phyloP scores from a whole-genome alignment of 2,329 filamentous ascomycete genomes.

The Alternaria sp. region DNA sequence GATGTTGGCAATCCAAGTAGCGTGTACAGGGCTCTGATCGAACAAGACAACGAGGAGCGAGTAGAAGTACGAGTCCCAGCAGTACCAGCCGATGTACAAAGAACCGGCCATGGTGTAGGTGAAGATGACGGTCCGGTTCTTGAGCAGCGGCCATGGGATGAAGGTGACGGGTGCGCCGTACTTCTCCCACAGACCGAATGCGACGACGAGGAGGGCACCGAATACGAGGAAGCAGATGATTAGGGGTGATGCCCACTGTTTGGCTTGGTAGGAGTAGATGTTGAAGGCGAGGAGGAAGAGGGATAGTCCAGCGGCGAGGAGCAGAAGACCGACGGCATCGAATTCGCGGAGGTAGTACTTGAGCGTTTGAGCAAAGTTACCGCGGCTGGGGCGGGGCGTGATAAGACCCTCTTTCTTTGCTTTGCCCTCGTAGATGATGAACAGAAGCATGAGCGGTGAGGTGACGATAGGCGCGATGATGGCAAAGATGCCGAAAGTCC shows the following conservation, averaged over 20 bases:
- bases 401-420: constrained; percentile 64
- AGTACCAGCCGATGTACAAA: constrained; percentile 42
- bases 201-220: constrained; percentile 44
- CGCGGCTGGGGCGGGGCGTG: constrained; percentile 52
- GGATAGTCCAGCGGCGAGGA: constrained; percentile 66
- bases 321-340: constrained; percentile 66
- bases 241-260: constrained; percentile 44
- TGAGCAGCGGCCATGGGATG: constrained; percentile 56
- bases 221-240: constrained; percentile 54
- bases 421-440: constrained; percentile 65
- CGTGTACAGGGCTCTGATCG: constrained; percentile 39
- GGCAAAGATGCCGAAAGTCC: constrained; percentile 71
- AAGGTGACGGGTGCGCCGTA: constrained; percentile 51
- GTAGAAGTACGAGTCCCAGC: constrained; percentile 53
- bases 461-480: constrained; percentile 69
- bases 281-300: constrained; percentile 74
- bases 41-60: constrained; percentile 51
- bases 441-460: constrained; percentile 66
- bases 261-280: constrained; percentile 51
- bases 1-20: constrained; percentile 50
- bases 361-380: constrained; percentile 57
- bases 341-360: constrained; percentile 67
- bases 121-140: constrained; percentile 60
- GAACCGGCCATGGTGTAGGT: constrained; percentile 58
- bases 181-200: constrained; percentile 51